phyloP scores from a whole-genome alignment of 306 rosid species.

The Pyrus communis region DNA sequence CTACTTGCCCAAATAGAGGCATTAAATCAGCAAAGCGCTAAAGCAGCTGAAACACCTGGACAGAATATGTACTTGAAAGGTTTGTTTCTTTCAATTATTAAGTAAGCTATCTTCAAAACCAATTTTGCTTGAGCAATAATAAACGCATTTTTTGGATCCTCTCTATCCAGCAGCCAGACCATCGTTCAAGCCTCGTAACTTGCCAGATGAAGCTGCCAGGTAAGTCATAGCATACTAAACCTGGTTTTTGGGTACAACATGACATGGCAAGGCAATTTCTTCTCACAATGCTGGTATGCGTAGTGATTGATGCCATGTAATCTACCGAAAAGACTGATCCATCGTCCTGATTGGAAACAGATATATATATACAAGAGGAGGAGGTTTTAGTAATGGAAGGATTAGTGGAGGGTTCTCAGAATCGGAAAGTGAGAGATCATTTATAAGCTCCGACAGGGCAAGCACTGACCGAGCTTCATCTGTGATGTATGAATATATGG shows the following conservation, averaged over 20 bases:
- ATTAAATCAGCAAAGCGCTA: constrained; percentile 12
- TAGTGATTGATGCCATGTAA: neutral
- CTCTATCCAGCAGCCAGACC: constrained; percentile 32
- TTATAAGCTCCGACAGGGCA: constrained; percentile 72
- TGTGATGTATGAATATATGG: constrained; percentile 39
- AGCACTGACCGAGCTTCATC: constrained; percentile 62
- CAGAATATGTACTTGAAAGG: constrained; percentile 41
- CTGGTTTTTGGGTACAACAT: too few relatives aligned
- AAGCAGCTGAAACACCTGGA: constrained; percentile 25
- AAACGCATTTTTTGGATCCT: neutral
- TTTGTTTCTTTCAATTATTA: constrained; percentile 19
- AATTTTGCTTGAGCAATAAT: neutral
- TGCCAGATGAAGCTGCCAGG: constrained; percentile 47
- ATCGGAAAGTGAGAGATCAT: constrained; percentile 74
- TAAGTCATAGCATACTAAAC: constrained; percentile 9
- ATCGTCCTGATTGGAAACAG: constrained; percentile 18
- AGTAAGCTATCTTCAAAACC: neutral
- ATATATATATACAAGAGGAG: constrained; percentile 31
- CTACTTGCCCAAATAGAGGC: constrained; percentile 32
- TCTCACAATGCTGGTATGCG: neutral
- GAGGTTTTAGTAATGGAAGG: constrained; percentile 30
- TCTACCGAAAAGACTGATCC: constrained; percentile 1
- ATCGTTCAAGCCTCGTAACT: constrained; percentile 51
- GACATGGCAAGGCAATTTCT: neutral
- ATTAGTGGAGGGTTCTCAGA: constrained; percentile 41